Conservation (phyloP, 306 rosid species). For the Crataegus laevigata region DNA sequence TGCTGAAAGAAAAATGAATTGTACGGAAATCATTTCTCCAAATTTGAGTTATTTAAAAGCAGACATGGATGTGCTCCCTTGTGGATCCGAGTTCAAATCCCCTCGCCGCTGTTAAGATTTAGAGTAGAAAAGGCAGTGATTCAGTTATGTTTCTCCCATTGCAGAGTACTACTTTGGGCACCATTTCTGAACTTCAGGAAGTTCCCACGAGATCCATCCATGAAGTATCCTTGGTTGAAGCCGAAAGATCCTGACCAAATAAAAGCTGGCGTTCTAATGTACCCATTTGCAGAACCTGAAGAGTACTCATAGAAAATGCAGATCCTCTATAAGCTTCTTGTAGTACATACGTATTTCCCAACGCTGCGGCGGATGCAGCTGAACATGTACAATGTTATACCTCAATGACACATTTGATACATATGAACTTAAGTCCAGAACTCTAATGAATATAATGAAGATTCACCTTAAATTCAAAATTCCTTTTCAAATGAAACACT, state of each 20-base stretch:
- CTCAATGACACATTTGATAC: background rate
- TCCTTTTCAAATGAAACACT: slow-evolving; percentile 26
- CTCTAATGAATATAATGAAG: background rate
- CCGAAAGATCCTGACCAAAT: slow-evolving; percentile 63
- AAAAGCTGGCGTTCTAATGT: slow-evolving; percentile 44
- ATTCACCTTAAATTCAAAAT: slow-evolving; percentile 21
- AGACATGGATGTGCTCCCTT: too few relatives aligned
- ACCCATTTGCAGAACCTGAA: slow-evolving; percentile 70
- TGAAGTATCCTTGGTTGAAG: slow-evolving; percentile 82
- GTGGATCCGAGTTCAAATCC: too few relatives aligned
- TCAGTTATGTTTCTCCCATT: background rate
- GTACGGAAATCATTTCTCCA: too few relatives aligned
- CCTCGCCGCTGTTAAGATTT: too few relatives aligned
- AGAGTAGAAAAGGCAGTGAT: too few relatives aligned
- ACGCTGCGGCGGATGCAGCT: background rate
- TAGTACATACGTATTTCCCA: background rate
- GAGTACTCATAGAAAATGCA: slow-evolving; percentile 38
- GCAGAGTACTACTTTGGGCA: slow-evolving; percentile 80
- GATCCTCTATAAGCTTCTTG: background rate
- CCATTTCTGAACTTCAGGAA: slow-evolving; percentile 93
- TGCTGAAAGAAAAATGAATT: too few relatives aligned
- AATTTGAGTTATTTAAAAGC: too few relatives aligned
- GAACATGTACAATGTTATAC: background rate
- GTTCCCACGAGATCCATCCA: slow-evolving; percentile 72
- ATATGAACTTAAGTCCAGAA: too few relatives aligned